Evolutionary conservation across 2,329 filamentous ascomycete species (phyloP), one percentile per base, ranked within the genome.

Genomic region (Neonectria magnoliae): DNA sequence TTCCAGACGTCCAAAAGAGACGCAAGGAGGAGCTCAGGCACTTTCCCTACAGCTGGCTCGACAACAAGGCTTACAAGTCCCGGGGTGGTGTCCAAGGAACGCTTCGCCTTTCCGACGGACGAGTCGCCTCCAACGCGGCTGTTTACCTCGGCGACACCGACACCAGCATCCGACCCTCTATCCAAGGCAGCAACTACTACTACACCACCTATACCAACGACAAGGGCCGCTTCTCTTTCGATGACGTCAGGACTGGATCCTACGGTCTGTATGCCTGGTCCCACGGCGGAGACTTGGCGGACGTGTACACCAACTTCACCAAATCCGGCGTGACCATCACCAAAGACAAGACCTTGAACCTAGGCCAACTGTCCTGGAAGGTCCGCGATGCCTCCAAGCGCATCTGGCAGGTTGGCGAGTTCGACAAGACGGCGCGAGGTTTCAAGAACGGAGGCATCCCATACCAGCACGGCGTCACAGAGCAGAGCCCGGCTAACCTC

Each of bases 131-230:
- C 14, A 50, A 65, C 18, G 54, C 63, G 29, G 63, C 63, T 18
- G 54, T 65, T 20, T 65, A 48, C 33, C 63, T 65, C 1, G 63
- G 63, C 1, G 63, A 65, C 11, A 22, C 48, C 2, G 33, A 65
- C 16, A 65, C 59, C 8, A 36, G 41, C 11, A 55, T 36, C 16
- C 63, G 63, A 13, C 63, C 63, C 29, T 65, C 63, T 16, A 18
- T 65, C 3, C 71, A 74, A 47, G 73, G 73, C 29, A 73, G 71
- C 38, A 59, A 62, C 42, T 65, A 65, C 2, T 62, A 65, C 42
- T 65, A 65, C 25, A 65, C 63, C 13, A 58, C 63, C 1, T 65
- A 65, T 36, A 65, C 63, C 25, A 65, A 62, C 9, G 59, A 65
- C 20, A 65, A 65, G 14, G 63, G 63, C 5, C 59, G 59, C 4